These are phyloP conservation scores for Emergomyces pasteurianus DNA, from an alignment of 2,329 filamentous ascomycete genomes.

Conservation along the genomic window DNA sequence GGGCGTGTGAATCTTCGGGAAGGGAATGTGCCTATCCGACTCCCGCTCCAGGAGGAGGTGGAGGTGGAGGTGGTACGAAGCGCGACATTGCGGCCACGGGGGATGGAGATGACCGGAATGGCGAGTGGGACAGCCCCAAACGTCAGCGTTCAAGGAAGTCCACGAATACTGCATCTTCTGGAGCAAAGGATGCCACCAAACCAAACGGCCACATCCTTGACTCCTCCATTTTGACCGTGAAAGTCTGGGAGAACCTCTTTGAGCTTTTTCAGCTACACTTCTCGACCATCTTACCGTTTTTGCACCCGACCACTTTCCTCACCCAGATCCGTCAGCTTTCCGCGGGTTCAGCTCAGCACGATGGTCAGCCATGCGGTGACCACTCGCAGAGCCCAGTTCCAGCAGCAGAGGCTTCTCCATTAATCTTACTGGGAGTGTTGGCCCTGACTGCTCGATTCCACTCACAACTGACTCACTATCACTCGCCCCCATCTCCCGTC, in stretches of 20 bases:
- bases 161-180: constrained; percentile 16
- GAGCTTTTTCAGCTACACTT: constrained; percentile 49
- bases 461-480: constrained; percentile 37
- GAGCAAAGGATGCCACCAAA: constrained; percentile 18
- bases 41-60: constrained; percentile 26
- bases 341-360: constrained; percentile 9
- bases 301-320: constrained; percentile 44
- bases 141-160: constrained; percentile 29
- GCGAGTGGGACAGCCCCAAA: constrained; percentile 33
- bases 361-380: constrained; percentile 15
- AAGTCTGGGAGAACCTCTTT: constrained; percentile 47
- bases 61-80: constrained; percentile 24
- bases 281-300: constrained; percentile 44
- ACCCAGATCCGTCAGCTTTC: constrained; percentile 34
- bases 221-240: constrained; percentile 38
- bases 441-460: constrained; percentile 46
- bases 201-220: constrained; percentile 32
- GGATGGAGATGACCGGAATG: constrained; percentile 29
- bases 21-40: constrained; percentile 61
- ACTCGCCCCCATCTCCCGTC: constrained; percentile 34
- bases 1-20: constrained; percentile 59
- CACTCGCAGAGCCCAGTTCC: constrained; percentile 19
- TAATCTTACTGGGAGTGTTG: constrained; percentile 45
- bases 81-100: constrained; percentile 23
- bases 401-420: constrained; percentile 30